Base-by-base conservation (phyloP, 805 yeast species). In the Peterozyma xylosa region DNA sequence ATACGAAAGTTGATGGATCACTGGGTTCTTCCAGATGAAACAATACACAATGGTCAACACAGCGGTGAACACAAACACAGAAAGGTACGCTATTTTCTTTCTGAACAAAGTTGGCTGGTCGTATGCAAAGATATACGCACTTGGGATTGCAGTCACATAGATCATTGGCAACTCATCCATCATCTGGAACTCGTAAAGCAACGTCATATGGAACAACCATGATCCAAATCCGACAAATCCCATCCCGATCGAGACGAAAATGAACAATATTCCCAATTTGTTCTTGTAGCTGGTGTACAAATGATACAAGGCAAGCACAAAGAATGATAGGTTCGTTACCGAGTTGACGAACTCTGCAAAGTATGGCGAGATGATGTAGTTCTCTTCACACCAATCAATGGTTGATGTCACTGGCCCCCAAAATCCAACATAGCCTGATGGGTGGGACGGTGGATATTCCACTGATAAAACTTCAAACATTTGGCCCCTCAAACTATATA, bases 311-410 rank as follows among this genome's bases (percentile, higher is more conserved):
- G 67, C 61, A 27, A 64, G 45, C 3, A 57, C 35, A 29, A 64
- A 56, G 43, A 64, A 64, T 9, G 58, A 55, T 14, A 64, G 42
- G 45, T 93, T 93, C 37, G 99, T 88, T 27, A 80, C 54, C 2
- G 97, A 86, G 58, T 93, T 93, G 47, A 91, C 73, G 45, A 87
- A 84, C 60, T 93, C 99, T 3, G 98, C 97, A 42, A 93, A 72
- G 56, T 86, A 93, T 11, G 74, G 75, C 11, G 91, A 75, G 1
- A 90, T 86, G 10, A 89, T 91, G 59, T 91, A 91, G 66, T 91
- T 91, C 62, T 93, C 98, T 57, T 91, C 99, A 64, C 99, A 91
- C 98, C 98, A 91, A 58, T 91, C 99, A 34, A 93, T 93, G n/a
- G 98, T 90, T 34, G 96, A 77, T 0, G 98, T 89, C 2, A 86